Evolutionary conservation across 805 yeast species (phyloP), one percentile per base, ranked within the genome.

Genomic region (Zygosaccharomyces pseudorouxii): DNA sequence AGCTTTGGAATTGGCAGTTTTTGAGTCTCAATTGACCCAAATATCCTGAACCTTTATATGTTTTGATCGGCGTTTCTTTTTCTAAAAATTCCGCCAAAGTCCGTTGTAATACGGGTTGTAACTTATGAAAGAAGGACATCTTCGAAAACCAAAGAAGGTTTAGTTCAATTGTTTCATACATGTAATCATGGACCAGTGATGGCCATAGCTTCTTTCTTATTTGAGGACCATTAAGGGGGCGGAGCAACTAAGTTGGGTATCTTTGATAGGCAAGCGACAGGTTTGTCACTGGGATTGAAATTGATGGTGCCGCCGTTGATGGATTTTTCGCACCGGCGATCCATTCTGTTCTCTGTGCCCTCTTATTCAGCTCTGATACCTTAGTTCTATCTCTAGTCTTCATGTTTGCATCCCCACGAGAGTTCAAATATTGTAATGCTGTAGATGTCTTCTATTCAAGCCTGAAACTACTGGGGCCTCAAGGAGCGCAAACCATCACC

Each of bases 21-120:
- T 5, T 25, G 28, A 5, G 10, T 4, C 7, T 25, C 10, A 25
- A 25, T 25, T 25, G 10, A 9, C 3, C 28, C 3, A 5, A 28
- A 16, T 28, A 20, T 30, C 27, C 27, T 14, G n/a, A 10, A 16
- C 35, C n/a, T 37, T 19, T 37, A 37, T 37, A 37, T 12, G 16
- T 37, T 37, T 37, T 37, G 30, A 18, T 20, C 42, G 5, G 5
- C 42, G 30, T 39, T 39, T 39, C 12, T 39, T 39, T 39, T 39
- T 39, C 28, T 12, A 10, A 28, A 27, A 39, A 11, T 16, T 39
- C 42, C 42, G 42, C 23, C n/a, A 6, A 39, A 10, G 19, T 23
- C 33, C 42, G 31, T 22, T 20, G 22, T 33, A 14, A 14, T 33
- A 18, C 20, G 11, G 19, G 10, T 33, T 19, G 20, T 5, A 14